Percentiles rank a stretch among this genome's conserved stretches.
These are phyloP conservation scores for Epithele typhae DNA, from an alignment of 768 basidiomycete species.

Conservation along the genomic window DNA sequence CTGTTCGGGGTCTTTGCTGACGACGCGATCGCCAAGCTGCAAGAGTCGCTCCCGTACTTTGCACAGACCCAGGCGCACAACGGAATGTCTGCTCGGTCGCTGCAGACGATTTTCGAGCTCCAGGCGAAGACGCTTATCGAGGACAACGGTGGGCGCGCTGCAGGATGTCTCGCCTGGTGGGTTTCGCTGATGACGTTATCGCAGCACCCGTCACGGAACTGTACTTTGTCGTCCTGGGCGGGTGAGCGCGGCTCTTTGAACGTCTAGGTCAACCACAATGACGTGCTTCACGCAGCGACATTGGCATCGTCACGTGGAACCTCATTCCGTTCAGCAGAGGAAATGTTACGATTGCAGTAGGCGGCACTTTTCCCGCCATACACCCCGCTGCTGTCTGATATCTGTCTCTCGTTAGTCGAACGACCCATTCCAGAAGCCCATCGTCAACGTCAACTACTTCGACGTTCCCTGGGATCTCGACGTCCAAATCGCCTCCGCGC, in stretches of 20 bases:
- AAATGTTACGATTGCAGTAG: slow-evolving; percentile 41
- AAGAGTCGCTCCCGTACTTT: too few relatives aligned
- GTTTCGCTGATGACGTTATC: background rate
- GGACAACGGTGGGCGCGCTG: too few relatives aligned
- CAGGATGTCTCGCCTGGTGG: too few relatives aligned
- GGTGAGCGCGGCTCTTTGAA: too few relatives aligned
- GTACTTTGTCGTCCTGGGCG: slow-evolving; percentile 42
- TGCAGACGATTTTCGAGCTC: too few relatives aligned
- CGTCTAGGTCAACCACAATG: background rate
- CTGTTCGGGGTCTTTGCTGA: too few relatives aligned
- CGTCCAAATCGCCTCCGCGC: slow-evolving; percentile 45
- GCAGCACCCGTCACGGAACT: slow-evolving; percentile 44
- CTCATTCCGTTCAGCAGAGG: slow-evolving; percentile 54
- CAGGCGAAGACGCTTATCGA: too few relatives aligned
- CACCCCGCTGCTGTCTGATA: background rate
- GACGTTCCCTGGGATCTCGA: slow-evolving; percentile 43
- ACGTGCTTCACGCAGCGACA: slow-evolving; percentile 23
- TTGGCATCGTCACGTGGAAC: slow-evolving; percentile 50
- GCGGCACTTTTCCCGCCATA: too few relatives aligned
- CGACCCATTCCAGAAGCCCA: slow-evolving; percentile 44
- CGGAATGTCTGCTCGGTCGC: too few relatives aligned
- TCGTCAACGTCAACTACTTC: slow-evolving; percentile 49
- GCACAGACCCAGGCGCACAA: too few relatives aligned
- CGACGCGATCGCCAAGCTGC: too few relatives aligned
- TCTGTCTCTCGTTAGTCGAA: slow-evolving; percentile 28